Percentiles rank a stretch among this genome's conserved stretches.
Evolutionary conservation across 2,329 filamentous ascomycete genomes (phyloP).

Genomic region (Aspergillus costaricaensis): DNA sequence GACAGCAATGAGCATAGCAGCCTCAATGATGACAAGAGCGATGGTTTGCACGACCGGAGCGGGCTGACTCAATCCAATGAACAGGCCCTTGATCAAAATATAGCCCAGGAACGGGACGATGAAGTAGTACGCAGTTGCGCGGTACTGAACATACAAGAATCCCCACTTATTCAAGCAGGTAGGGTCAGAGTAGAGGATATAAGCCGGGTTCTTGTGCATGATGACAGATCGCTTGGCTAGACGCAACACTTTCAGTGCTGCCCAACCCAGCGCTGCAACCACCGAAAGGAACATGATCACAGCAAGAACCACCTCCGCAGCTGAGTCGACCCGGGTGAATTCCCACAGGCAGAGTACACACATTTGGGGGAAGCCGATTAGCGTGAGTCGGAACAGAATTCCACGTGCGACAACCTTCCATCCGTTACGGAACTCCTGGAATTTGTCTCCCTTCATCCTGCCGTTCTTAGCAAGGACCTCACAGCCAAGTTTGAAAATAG

Average conservation of each 20-base stretch:
- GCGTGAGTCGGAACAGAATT: constrained; percentile 84
- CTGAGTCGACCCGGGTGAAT: constrained; percentile 80
- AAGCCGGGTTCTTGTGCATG: constrained; percentile 95
- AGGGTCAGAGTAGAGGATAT: constrained; percentile 96
- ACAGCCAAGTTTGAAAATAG: constrained; percentile 77
- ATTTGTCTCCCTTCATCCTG: constrained; percentile 81
- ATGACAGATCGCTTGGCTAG: constrained; percentile 84
- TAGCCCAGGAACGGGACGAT: constrained; percentile 79
- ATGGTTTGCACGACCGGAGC: constrained; percentile 74
- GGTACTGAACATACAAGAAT: constrained; percentile 95
- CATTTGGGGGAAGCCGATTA: constrained; percentile 92
- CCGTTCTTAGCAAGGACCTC: constrained; percentile 73
- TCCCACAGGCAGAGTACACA: constrained; percentile 91
- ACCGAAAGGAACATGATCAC: constrained; percentile 87
- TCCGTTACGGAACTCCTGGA: constrained; percentile 89
- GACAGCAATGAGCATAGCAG: constrained; percentile 71
- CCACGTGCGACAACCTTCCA: constrained; percentile 93
- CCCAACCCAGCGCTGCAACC: constrained; percentile 76
- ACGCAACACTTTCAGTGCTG: constrained; percentile 82
- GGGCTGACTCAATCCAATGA: constrained; percentile 78
- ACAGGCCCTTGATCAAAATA: constrained; percentile 82
- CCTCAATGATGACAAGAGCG: constrained; percentile 80
- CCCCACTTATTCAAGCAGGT: constrained; percentile 95
- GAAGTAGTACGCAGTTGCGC: constrained; percentile 93
- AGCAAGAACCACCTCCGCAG: constrained; percentile 81